Percentiles rank a stretch among this genome's conserved stretches.
phyloP scores from a whole-genome alignment of 2,329 filamentous ascomycete genomes.

The Macrophomina phaseolina region DNA sequence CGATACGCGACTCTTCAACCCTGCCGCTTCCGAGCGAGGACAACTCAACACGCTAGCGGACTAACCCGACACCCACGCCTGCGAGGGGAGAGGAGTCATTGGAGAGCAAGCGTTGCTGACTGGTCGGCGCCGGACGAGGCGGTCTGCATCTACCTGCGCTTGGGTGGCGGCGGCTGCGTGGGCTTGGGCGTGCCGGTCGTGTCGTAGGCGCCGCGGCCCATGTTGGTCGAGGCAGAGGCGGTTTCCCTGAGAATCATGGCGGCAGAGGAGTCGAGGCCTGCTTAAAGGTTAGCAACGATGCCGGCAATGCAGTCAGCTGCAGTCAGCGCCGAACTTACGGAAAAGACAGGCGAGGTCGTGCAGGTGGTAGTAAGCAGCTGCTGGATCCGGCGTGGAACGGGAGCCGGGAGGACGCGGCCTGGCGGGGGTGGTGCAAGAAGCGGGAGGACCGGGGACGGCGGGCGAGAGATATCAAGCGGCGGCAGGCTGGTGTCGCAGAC shows the following conservation, averaged over 20 bases:
- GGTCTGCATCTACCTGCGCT: constrained; percentile 37
- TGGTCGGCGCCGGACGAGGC: neutral
- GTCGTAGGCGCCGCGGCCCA: constrained; percentile 57
- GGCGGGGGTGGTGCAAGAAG: constrained; percentile 8
- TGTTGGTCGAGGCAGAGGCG: constrained; percentile 48
- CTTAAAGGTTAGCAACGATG: constrained; percentile 35
- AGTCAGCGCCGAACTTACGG: constrained; percentile 29
- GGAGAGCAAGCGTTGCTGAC: constrained; percentile 15
- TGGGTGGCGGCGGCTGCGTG: constrained; percentile 48
- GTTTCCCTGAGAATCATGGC: constrained; percentile 52
- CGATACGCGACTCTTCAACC: constrained; percentile 21
- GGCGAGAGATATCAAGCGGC: neutral
- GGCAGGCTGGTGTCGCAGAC: constrained; percentile 21
- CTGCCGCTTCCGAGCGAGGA: constrained; percentile 17
- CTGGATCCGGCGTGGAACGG: neutral
- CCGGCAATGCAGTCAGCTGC: constrained; percentile 27
- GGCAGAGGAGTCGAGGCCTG: constrained; percentile 32
- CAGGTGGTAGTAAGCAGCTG: constrained; percentile 9
- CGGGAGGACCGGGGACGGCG: constrained; percentile 6
- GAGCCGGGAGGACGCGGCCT: constrained; percentile 11
- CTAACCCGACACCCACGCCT: constrained; percentile 24
- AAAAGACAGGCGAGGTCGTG: constrained; percentile 20
- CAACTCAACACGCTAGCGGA: constrained; percentile 20
- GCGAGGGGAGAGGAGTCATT: constrained; percentile 25
- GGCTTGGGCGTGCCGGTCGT: constrained; percentile 57